These are phyloP conservation scores for Marsdenia floribunda DNA, from an alignment of 257 asterid genomes.

Conservation along the genomic window DNA sequence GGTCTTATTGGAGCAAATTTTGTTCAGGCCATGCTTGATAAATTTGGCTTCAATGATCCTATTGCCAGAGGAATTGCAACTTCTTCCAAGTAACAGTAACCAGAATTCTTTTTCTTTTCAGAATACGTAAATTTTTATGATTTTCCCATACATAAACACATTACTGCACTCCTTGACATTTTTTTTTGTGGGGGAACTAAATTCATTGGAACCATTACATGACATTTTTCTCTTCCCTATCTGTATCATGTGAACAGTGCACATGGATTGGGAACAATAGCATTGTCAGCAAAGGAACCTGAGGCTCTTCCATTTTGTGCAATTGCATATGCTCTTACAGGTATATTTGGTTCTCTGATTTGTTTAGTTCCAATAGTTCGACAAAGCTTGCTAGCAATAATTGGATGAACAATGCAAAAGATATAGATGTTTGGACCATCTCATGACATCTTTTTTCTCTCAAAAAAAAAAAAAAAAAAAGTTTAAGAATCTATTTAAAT, in stretches of 20 bases:
- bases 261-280: constrained; percentile 97
- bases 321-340: constrained; percentile 93
- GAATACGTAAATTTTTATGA: neutral
- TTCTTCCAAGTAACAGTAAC: constrained; percentile 67
- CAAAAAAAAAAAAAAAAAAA: too few relatives aligned
- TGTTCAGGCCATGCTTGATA: constrained; percentile 76
- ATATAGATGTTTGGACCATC: neutral
- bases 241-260: constrained; percentile 43
- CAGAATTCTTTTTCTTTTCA: neutral
- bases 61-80: constrained; percentile 98
- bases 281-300: constrained; percentile 94
- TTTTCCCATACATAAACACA: neutral
- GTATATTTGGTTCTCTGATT: constrained; percentile 85
- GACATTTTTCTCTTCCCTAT: neutral
- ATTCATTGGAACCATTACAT: neutral
- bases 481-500: too few relatives aligned
- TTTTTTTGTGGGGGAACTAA: too few relatives aligned
- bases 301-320: constrained; percentile 99
- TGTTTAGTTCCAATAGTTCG: constrained; percentile 87
- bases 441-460: too few relatives aligned
- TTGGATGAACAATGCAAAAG: constrained; percentile 41
- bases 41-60: constrained; percentile 83
- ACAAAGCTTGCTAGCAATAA: constrained; percentile 77
- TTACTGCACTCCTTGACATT: too few relatives aligned
- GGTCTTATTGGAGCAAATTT: constrained; percentile 96